Base-by-base conservation (phyloP, 768 basidiomycete genomes). In the Solioccasus polychromus region DNA sequence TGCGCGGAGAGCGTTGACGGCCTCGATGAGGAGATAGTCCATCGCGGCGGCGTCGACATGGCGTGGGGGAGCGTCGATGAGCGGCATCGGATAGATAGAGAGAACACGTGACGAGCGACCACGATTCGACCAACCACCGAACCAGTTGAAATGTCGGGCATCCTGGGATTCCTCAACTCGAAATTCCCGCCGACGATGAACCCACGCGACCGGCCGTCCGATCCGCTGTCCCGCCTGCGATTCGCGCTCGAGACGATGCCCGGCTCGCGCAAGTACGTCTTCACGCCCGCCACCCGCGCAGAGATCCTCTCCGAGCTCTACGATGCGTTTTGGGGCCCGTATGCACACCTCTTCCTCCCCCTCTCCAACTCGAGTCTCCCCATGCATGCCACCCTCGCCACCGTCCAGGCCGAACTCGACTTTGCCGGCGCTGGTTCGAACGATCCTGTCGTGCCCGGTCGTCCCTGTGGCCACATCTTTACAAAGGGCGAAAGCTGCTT, bases 401-500 rank as follows among this genome's bases (percentile, higher is more conserved):
- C 88, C 43, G 79, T 83, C 25, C 90, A 92, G 67, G 67, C 71
- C 19, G 74, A 75, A 24, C 62, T 77, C 5, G 75, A 73, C 17
- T 80, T 80, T 51, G 69, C 68, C 0, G 82, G 80, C 9, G 80
- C 77, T 8, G 82, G 78, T n/a, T 75, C 75, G 48, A 77, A 80
- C 23, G 79, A 81, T 20, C 75, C 75, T 8, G 60, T 80, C 0
- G 64, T 78, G 15, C 83, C 83, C n/a, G 89, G 87, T 8, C 73
- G 82, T 51, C 78, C 85, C 1, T 95, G 92, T 60, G 86, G 83
- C 2, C 80, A 88, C 59, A 88, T 93, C 32, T 91, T 95, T 68
- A 85, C 82, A 64, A 88, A 88, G 56, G 92, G 92, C 18, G 92
- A 96, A 66, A 84, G 85, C 55, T 92, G 92, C 56, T 95, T 93